A percentile compares a stretch with the other conserved stretches of the same genome.
These are phyloP conservation scores for Pulveroboletus frians DNA, from an alignment of 768 basidiomycete genomes.

Conservation along the genomic window DNA sequence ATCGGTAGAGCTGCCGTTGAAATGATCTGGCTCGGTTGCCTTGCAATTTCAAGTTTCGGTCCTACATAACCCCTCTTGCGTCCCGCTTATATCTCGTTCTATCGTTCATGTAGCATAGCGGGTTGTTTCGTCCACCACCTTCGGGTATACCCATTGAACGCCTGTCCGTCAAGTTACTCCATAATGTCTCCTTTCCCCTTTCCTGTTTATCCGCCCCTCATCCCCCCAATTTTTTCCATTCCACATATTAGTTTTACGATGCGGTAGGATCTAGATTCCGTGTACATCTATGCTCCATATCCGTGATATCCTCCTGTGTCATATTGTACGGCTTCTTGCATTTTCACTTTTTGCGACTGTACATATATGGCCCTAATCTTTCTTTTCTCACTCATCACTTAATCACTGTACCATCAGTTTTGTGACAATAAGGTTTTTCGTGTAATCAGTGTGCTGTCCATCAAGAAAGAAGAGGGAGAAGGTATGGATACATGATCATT, in stretches of 20 bases:
- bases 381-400: conserved; percentile 4
- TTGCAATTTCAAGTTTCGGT: conserved; percentile 44
- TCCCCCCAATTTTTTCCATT: background rate
- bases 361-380: conserved; percentile 15
- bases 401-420: conserved; percentile 22
- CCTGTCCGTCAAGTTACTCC: background rate
- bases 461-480: background rate
- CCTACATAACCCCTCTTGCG: conserved; percentile 7
- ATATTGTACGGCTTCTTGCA: conserved; percentile 8
- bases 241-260: background rate
- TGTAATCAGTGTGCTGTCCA: conserved; percentile 9
- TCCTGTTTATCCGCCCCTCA: conserved; percentile 3
- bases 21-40: conserved; percentile 52
- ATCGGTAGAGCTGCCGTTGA: conserved; percentile 49
- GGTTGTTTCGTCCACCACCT: conserved; percentile 1
- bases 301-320: conserved; percentile 10
- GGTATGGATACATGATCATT: conserved; percentile 5
- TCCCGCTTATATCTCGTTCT: background rate
- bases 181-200: background rate
- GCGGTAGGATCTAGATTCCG: conserved; percentile 18
- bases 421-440: conserved; percentile 5
- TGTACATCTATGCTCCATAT: conserved; percentile 15
- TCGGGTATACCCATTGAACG: conserved; percentile 1
- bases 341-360: conserved; percentile 18
- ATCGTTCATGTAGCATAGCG: conserved; percentile 12